phyloP scores from a whole-genome alignment of 192 early-diverging fungal genomes.

The Rhizophlyctis rosea region DNA sequence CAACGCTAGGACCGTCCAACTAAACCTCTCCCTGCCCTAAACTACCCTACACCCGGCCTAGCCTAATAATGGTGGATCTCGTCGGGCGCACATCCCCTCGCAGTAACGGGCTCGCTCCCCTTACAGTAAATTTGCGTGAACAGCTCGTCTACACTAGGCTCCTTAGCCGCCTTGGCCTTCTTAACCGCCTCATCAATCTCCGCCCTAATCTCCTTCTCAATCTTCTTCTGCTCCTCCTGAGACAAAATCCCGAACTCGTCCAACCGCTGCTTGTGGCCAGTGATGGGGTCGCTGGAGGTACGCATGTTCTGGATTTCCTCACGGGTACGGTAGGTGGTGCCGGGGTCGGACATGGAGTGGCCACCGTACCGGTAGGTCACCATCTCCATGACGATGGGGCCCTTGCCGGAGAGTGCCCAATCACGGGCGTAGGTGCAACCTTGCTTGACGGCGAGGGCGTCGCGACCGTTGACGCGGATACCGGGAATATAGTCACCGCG shows the following conservation, averaged over 20 bases:
- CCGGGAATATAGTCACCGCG: slow-evolving; percentile 97
- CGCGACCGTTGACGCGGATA: slow-evolving; percentile 80
- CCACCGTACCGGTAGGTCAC: slow-evolving; percentile 99
- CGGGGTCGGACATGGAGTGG: slow-evolving; percentile 99
- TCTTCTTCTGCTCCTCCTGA: slow-evolving; percentile 88
- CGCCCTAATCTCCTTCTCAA: slow-evolving; percentile 88
- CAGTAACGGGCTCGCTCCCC: slow-evolving; percentile 65
- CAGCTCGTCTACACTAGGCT: slow-evolving; percentile 68
- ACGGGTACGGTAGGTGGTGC: slow-evolving; percentile 97
- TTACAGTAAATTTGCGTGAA: slow-evolving; percentile 81
- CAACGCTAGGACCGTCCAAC: too few relatives aligned
- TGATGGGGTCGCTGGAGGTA: slow-evolving; percentile 89
- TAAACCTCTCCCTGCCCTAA: too few relatives aligned
- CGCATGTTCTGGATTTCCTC: slow-evolving; percentile 99
- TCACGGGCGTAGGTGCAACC: slow-evolving; percentile 83
- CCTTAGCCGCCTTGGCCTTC: slow-evolving; percentile 74
- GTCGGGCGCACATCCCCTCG: slow-evolving; percentile 83
- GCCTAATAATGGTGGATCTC: slow-evolving; percentile 69
- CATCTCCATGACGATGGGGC: slow-evolving; percentile 92
- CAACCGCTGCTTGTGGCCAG: slow-evolving; percentile 81
- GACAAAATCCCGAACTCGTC: slow-evolving; percentile 64
- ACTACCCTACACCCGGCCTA: neutral
- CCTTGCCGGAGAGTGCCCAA: slow-evolving; percentile 76
- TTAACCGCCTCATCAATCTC: slow-evolving; percentile 83
- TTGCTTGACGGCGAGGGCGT: slow-evolving; percentile 86